Base-by-base conservation (phyloP, 2,329 filamentous ascomycete genomes). In the Diaporthe vaccinii region DNA sequence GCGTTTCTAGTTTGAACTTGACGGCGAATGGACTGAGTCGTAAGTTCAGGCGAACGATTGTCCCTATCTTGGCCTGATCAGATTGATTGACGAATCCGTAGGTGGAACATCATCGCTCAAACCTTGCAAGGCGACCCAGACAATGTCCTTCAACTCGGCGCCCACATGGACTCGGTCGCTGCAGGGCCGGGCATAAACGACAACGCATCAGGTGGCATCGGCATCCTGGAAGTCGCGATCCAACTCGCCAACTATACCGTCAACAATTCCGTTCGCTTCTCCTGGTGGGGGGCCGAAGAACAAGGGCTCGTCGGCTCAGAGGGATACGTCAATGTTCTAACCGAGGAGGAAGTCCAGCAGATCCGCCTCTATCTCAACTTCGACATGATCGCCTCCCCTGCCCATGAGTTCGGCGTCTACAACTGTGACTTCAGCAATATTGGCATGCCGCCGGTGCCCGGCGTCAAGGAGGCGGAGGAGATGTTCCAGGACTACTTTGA, bases 141-240 rank as follows among this genome's bases (percentile, higher is more conserved):
- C 77, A 91, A 92, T 79, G 85, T 89, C 46, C 84, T 93, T 62
- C 87, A 90, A 68, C 82, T 92, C 20, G 90, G 91, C 57, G 90
- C 87, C 3, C 91, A 93, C 82, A 88, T 87, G 25, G 91, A 93
- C 82, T 90, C 88, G 9, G 91, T 93, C 28, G 85, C 86, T 39
- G 88, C 86, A 4, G 91, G 91, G 0, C 91, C 91, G 0, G 91
- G 91, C 8, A 91, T 93, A 84, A 93, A 93, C 81, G 91, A 93
- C 80, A 89, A 93, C 79, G 91, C 77, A 91, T 90, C 79, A 85
- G 87, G 9, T 86, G 57, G n/a, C 28, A 72, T 72, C 22, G 69
- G 55, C 8, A 22, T 72, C 10, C n/a, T 72, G 12, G 55, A 51
- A 20, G 78, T 86, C 57, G 74, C 78, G 65, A 75, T 74, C 1